Conservation (phyloP, 2,329 filamentous ascomycete species). For the Harringtonia lauricola region DNA sequence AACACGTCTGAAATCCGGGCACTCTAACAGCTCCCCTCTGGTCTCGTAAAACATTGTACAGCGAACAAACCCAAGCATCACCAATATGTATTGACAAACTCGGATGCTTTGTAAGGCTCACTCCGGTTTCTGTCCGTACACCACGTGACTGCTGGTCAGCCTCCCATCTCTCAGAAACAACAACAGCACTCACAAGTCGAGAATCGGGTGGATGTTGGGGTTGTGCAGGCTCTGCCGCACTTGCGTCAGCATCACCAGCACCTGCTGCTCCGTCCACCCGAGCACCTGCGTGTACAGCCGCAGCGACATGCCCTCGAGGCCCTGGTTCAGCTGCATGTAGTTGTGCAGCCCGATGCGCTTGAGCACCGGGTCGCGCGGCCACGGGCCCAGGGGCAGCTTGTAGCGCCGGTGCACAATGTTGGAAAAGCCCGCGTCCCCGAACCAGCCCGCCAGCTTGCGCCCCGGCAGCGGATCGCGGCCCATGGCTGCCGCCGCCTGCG, state of each 20-base stretch:
- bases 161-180: no score
- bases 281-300: conserved; percentile 15
- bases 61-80: no score
- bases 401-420: conserved; percentile 32
- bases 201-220: conserved; percentile 11
- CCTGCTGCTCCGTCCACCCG: conserved; percentile 10
- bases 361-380: conserved; percentile 33
- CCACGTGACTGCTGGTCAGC: conserved; percentile 5
- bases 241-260: conserved; percentile 8
- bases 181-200: conserved; percentile 8
- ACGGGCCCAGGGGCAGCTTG: conserved; percentile 34
- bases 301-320: conserved; percentile 11
- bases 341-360: conserved; percentile 24
- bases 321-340: conserved; percentile 10
- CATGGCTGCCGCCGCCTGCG: conserved; percentile 9
- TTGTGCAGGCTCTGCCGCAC: conserved; percentile 10
- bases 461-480: conserved; percentile 14
- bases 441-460: conserved; percentile 22
- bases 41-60: no score
- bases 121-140: conserved; percentile 9
- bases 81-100: no score
- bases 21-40: no score
- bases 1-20: no score
- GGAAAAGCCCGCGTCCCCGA: conserved; percentile 37
- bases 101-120: no score